These are phyloP conservation scores for Irpex sp. DNA, from an alignment of 1,284 basidiomycete genomes.

Conservation along the genomic window DNA sequence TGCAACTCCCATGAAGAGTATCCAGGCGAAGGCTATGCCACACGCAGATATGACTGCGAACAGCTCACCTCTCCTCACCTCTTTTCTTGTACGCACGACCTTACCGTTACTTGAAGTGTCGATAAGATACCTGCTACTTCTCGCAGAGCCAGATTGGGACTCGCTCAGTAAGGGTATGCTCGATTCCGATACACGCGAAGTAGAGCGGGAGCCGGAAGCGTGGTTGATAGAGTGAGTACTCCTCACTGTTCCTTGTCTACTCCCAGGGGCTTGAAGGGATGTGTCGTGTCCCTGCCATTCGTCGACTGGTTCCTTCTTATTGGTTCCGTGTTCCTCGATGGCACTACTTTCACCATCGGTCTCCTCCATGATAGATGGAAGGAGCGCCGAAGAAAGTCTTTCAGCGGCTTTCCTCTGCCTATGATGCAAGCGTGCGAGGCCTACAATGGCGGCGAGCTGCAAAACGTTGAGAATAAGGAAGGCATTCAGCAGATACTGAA, in stretches of 20 bases:
- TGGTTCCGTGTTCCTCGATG: not conserved
- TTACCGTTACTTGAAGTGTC: slow-evolving; percentile 10
- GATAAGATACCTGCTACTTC: slow-evolving; percentile 23
- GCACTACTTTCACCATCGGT: slow-evolving; percentile 6
- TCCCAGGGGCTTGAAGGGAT: not conserved
- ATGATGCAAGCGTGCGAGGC: slow-evolving; percentile 44
- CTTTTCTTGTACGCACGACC: slow-evolving; percentile 29
- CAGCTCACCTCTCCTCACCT: slow-evolving; percentile 47
- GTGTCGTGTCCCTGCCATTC: slow-evolving; percentile 10
- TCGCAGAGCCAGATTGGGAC: slow-evolving; percentile 19
- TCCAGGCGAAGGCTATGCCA: slow-evolving; percentile 58
- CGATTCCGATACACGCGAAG: slow-evolving; percentile 16
- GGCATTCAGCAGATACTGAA: slow-evolving; percentile 45
- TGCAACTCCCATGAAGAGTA: slow-evolving; percentile 63
- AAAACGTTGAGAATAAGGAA: slow-evolving; percentile 60
- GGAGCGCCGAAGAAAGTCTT: slow-evolving; percentile 16
- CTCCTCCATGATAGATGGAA: slow-evolving; percentile 18
- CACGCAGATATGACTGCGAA: slow-evolving; percentile 42
- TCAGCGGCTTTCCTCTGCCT: slow-evolving; percentile 28
- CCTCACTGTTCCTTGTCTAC: slow-evolving; percentile 14
- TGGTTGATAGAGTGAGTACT: slow-evolving; percentile 12
- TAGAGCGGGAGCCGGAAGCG: slow-evolving; percentile 13
- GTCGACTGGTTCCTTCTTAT: not conserved
- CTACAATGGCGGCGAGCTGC: slow-evolving; percentile 51
- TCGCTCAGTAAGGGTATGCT: slow-evolving; percentile 23